These are phyloP conservation scores for Lagenaria siceraria DNA, from an alignment of 306 rosid genomes.

Conservation along the genomic window DNA sequence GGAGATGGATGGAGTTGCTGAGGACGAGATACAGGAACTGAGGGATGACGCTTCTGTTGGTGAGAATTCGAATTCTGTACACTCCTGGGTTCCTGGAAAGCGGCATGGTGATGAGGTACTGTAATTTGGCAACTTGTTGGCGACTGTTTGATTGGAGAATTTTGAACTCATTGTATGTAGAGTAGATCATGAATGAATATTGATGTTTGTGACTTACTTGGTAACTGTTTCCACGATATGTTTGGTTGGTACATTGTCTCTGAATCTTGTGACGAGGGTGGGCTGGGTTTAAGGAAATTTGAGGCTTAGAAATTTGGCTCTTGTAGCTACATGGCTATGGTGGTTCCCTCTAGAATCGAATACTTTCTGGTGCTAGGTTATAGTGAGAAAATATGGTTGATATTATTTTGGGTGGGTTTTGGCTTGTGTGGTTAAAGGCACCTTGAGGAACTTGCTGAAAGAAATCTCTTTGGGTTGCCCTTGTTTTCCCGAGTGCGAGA, in stretches of 20 bases:
- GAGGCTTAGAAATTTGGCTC: background rate
- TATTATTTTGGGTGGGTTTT: background rate
- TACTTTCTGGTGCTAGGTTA: background rate
- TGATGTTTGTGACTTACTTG: background rate
- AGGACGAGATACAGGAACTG: slow-evolving; percentile 35
- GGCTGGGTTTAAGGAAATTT: background rate
- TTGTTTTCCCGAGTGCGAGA: background rate
- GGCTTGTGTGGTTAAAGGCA: background rate
- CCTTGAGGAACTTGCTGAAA: background rate
- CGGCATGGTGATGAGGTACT: slow-evolving; percentile 63
- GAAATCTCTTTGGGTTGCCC: background rate
- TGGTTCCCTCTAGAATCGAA: background rate
- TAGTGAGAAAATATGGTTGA: background rate
- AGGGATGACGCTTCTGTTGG: slow-evolving; percentile 28
- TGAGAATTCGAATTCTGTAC: slow-evolving; percentile 25
- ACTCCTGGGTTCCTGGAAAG: slow-evolving; percentile 45
- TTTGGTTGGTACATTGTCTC: background rate
- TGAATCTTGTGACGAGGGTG: background rate
- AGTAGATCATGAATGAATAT: background rate
- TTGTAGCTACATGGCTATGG: background rate
- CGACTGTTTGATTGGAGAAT: background rate
- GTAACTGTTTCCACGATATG: background rate
- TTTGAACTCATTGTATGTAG: background rate
- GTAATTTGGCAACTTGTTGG: background rate
- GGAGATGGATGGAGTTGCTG: slow-evolving; percentile 29